These are phyloP conservation scores for Colletotrichum graminicola DNA, from an alignment of 2,329 filamentous ascomycete species.

Conservation along the genomic window DNA sequence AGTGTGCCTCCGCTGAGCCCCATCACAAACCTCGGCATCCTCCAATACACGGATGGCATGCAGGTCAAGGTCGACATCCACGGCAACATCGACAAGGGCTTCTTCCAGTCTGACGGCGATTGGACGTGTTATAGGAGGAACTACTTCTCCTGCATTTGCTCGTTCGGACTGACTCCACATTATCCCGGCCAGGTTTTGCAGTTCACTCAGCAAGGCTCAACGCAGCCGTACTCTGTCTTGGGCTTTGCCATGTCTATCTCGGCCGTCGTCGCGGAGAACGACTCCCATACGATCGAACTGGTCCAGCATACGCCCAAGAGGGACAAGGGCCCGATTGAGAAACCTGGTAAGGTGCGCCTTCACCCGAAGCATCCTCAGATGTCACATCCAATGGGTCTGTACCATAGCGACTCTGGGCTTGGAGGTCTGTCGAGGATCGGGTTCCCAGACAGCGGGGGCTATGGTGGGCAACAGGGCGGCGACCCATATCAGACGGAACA, in stretches of 20 bases:
- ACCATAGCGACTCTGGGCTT: slow-evolving; percentile 54
- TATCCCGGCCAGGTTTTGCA: slow-evolving; percentile 61
- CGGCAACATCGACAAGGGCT: slow-evolving; percentile 88
- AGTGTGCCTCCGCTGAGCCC: slow-evolving; percentile 66
- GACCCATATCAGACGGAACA: slow-evolving; percentile 64
- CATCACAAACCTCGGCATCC: slow-evolving; percentile 67
- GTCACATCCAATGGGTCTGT: slow-evolving; percentile 60
- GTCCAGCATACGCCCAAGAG: slow-evolving; percentile 93
- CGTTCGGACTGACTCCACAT: slow-evolving; percentile 76
- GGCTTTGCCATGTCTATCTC: slow-evolving; percentile 88
- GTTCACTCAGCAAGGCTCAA: slow-evolving; percentile 63
- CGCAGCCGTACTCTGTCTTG: slow-evolving; percentile 73
- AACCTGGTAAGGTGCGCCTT: slow-evolving; percentile 77
- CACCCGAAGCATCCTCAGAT: slow-evolving; percentile 72
- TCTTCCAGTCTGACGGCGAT: slow-evolving; percentile 83
- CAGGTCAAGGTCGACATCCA: slow-evolving; percentile 79
- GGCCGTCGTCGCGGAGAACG: slow-evolving; percentile 82
- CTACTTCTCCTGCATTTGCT: slow-evolving; percentile 89
- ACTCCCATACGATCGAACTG: slow-evolving; percentile 82
- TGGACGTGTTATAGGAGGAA: slow-evolving; percentile 96
- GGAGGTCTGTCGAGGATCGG: slow-evolving; percentile 48
- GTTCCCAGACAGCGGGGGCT: slow-evolving; percentile 52
- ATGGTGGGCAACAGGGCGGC: slow-evolving; percentile 48
- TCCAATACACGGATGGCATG: slow-evolving; percentile 69
- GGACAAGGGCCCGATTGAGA: slow-evolving; percentile 85